These are phyloP conservation scores for Arthrocladium fulminans DNA, from an alignment of 2,329 filamentous ascomycete genomes.

Conservation along the genomic window DNA sequence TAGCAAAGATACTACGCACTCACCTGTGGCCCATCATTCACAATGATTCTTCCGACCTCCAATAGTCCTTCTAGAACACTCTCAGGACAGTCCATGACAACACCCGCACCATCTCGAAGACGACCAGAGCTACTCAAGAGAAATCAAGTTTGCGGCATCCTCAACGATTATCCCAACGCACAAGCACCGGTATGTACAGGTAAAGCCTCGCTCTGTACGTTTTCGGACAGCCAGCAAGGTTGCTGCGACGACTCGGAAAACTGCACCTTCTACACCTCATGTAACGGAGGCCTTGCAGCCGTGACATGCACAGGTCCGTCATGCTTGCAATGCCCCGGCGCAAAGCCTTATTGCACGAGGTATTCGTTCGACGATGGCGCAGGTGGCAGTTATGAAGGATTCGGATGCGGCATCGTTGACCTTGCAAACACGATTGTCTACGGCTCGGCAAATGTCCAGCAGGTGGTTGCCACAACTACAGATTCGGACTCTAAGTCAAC, in stretches of 20 bases:
- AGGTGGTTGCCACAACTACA: background rate
- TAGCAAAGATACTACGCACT: too few species aligned
- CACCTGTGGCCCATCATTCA: too few species aligned
- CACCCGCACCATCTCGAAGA: background rate
- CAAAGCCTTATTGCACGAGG: background rate
- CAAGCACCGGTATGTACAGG: background rate
- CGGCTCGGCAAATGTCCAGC: background rate
- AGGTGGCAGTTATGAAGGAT: conserved; percentile 1
- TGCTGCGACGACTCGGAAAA: background rate
- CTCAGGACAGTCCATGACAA: too few species aligned
- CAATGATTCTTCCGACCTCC: too few species aligned
- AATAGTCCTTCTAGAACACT: too few species aligned
- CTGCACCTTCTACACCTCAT: conserved; percentile 5
- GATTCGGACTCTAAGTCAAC: too few species aligned
- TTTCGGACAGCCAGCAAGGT: background rate
- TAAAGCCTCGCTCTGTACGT: background rate
- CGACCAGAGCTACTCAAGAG: background rate
- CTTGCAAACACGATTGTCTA: background rate
- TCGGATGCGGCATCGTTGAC: background rate
- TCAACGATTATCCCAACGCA: background rate
- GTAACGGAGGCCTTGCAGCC: background rate
- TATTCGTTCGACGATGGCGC: background rate
- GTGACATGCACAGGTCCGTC: background rate
- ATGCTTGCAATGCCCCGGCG: background rate
- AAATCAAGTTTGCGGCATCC: background rate